A percentile compares a stretch with the other conserved stretches of the same genome.
Evolutionary conservation across 208 protist genomes (phyloP).

Genomic region (Trypanosoma conorhini): DNA sequence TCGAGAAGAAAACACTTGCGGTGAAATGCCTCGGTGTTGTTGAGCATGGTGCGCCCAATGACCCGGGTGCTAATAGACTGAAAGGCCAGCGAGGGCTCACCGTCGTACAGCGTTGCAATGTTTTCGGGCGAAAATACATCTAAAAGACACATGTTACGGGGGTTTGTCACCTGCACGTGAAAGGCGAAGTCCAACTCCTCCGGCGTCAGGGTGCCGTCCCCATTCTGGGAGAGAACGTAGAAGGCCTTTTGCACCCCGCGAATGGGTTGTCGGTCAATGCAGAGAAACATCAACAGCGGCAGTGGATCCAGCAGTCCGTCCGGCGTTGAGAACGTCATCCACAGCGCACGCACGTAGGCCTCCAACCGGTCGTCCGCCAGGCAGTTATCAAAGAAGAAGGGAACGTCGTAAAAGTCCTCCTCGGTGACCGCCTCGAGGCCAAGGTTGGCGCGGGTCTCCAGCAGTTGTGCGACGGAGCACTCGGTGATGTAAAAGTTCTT

Average conservation of each 20-base stretch:
- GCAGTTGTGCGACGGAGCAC: slow-evolving; percentile 54
- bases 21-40: slow-evolving; percentile 61
- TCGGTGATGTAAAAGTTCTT: slow-evolving; percentile 46
- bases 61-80: slow-evolving; percentile 52
- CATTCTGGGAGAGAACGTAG: slow-evolving; percentile 40
- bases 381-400: slow-evolving; percentile 65
- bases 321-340: slow-evolving; percentile 63
- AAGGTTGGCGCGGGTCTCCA: slow-evolving; percentile 38
- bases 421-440: slow-evolving; percentile 41
- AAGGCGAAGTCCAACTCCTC: slow-evolving; percentile 42
- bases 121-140: slow-evolving; percentile 67
- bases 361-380: slow-evolving; percentile 47
- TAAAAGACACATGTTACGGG: slow-evolving; percentile 40
- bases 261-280: slow-evolving; percentile 73
- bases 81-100: slow-evolving; percentile 42
- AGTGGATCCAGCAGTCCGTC: slow-evolving; percentile 43
- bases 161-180: slow-evolving; percentile 69
- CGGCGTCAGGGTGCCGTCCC: slow-evolving; percentile 31
- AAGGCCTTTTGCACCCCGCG: slow-evolving; percentile 88
- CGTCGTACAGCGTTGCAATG: slow-evolving; percentile 56
- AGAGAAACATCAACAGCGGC: slow-evolving; percentile 73
- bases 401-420: slow-evolving; percentile 52
- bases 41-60: slow-evolving; percentile 84
- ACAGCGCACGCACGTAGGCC: slow-evolving; percentile 65
- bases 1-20: slow-evolving; percentile 56